Conservation (phyloP, 75 land plant genomes). For the Selaginella tamariscina region DNA sequence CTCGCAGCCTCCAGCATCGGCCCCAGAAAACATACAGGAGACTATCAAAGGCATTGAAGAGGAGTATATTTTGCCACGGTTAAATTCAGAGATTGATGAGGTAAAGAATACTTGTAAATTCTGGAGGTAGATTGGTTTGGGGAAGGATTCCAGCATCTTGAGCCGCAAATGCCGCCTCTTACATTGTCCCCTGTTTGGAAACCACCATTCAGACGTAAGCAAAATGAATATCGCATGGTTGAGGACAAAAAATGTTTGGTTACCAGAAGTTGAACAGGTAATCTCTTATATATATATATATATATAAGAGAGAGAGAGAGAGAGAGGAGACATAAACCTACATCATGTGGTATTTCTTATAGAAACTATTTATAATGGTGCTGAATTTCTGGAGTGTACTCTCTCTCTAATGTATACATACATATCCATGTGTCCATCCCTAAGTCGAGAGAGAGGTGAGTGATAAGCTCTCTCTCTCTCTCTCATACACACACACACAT, state of each 20-base stretch:
- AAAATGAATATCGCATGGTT: conserved; percentile 5
- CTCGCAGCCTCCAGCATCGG: conserved; percentile 73
- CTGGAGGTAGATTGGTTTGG: conserved; percentile 98
- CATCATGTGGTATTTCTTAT: too few species aligned
- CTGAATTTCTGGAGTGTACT: too few species aligned
- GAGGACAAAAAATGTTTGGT: conserved; percentile 18
- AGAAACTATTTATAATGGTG: neutral
- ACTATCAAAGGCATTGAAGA: conserved; percentile 48
- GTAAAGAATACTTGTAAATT: conserved; percentile 51
- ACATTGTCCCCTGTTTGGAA: conserved; percentile 76
- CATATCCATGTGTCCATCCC: too few species aligned
- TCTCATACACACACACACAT: too few species aligned
- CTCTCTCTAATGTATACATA: too few species aligned
- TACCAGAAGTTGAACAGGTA: conserved; percentile 34
- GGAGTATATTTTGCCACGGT: conserved; percentile 49
- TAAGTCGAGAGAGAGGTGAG: too few species aligned
- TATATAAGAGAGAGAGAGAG: too few species aligned
- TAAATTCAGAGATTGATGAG: conserved; percentile 53
- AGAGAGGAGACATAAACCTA: too few species aligned
- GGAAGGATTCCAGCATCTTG: conserved; percentile 32
- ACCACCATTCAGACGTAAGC: conserved; percentile 64
- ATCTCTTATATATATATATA: neutral
- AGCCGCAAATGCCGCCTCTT: conserved; percentile 51
- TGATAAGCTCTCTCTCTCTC: too few species aligned
- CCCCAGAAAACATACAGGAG: conserved; percentile 47